Evolutionary conservation across 106 monocot genomes (phyloP), one percentile per base, ranked within the genome.

Genomic region (Phalaenopsis equestris): DNA sequence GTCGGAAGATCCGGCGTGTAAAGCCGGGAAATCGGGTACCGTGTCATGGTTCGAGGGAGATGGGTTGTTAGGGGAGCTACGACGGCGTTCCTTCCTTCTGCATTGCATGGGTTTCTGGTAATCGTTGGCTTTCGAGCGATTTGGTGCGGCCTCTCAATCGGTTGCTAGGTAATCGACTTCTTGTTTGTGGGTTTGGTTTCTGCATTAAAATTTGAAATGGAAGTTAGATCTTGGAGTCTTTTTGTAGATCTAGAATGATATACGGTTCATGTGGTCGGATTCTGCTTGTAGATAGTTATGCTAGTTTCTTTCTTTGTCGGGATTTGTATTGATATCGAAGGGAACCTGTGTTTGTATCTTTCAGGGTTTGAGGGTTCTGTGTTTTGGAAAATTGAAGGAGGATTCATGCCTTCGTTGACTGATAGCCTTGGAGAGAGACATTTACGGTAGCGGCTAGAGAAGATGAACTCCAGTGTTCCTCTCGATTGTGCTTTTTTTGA

Each of bases 401-500:
- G 18, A 41, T 17, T 47, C 10, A 39, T 79, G 67, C 37, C 39
- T 18, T 78, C 55, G 6, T 37, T n/a, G 23, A 52, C 55, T 76
- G 23, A 30, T 1, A 46, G 76, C 42, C 52, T 76, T 49, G 76
- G 76, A 49, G 23, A n/a, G 41, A n/a, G 41, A 56, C 8, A 24
- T 64, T 56, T 6, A 55, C 43, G 45, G 43, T 47, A n/a, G 21
- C 38, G 30, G 5, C 10, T 78, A 41, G 21, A 78, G 72, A 77
- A 83, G 70, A 96, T 96, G 96, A 87, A 96, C 41, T 86, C 91
- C 11, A 85, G 90, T 47, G 79, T 90, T 68, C 56, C 91, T 57
- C 86, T 96, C 21, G 94, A 98, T 78, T 89, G 79, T 82, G 94
- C 94, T 10, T 64, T 89, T 67, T 98, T 98, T 79, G 92, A 98